Percentiles rank a stretch among this genome's conserved stretches.
phyloP scores from a whole-genome alignment of 2,329 filamentous ascomycete species.

The Escovopsis sp. region DNA sequence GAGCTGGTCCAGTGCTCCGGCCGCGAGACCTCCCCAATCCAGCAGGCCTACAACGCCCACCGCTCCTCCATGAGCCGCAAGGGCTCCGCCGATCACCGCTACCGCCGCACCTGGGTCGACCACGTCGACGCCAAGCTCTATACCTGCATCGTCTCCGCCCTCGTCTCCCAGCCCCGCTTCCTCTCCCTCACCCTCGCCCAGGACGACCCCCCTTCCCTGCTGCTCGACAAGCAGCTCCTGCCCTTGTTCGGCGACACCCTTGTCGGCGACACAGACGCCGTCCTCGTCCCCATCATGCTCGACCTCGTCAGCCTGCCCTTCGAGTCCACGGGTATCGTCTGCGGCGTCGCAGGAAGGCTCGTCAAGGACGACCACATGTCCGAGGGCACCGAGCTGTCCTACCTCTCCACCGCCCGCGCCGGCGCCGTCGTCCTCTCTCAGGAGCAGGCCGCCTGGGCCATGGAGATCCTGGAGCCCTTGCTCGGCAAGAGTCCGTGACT shows the following conservation, averaged over 20 bases:
- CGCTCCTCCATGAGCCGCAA: conserved; percentile 22
- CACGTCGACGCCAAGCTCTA: conserved; percentile 50
- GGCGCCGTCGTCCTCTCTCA: conserved; percentile 78
- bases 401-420: conserved; percentile 75
- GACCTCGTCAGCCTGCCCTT: conserved; percentile 68
- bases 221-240: conserved; percentile 56
- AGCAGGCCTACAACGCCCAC: conserved; percentile 23
- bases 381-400: conserved; percentile 63
- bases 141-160: conserved; percentile 44
- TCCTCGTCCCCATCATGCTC: conserved; percentile 73
- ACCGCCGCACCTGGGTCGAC: conserved; percentile 36
- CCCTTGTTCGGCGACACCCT: conserved; percentile 56
- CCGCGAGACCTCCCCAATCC: conserved; percentile 29
- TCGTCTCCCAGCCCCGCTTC: conserved; percentile 50
- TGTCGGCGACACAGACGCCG: conserved; percentile 57
- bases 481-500: conserved; percentile 21
- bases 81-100: conserved; percentile 14
- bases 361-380: conserved; percentile 52
- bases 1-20: conserved; percentile 74
- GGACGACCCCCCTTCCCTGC: conserved; percentile 57
- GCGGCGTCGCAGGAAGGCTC: conserved; percentile 73
- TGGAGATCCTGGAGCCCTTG: conserved; percentile 50
- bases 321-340: conserved; percentile 88
- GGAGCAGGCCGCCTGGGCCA: conserved; percentile 56
- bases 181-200: conserved; percentile 60